Evolutionary conservation across 805 yeast genomes (phyloP).

Genomic region (Kluyveromyces siamensis): DNA sequence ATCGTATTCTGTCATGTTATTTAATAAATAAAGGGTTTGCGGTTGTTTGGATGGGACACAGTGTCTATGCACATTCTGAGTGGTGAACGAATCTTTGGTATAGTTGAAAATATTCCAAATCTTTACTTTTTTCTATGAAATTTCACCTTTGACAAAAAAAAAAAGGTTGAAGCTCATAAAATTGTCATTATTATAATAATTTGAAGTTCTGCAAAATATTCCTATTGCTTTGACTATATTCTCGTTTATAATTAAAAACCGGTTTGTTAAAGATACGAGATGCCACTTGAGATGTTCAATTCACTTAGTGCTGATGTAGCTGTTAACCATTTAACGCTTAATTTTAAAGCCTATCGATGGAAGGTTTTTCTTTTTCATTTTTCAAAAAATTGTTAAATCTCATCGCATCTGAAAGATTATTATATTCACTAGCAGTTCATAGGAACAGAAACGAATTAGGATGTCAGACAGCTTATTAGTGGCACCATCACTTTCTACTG

Average conservation of each 20-base stretch:
- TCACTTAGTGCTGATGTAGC: too few species aligned
- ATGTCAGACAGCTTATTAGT: slow-evolving; percentile 15
- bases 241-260: too few species aligned
- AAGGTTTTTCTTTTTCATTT: neutral
- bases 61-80: neutral
- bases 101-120: neutral
- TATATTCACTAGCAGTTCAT: neutral
- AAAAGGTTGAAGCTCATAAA: neutral
- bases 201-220: too few species aligned
- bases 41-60: too few species aligned
- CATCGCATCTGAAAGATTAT: neutral
- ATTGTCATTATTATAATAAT: neutral
- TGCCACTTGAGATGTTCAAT: too few species aligned
- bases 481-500: slow-evolving; percentile 71
- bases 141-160: neutral
- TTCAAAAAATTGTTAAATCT: neutral
- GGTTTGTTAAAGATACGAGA: too few species aligned
- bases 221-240: too few species aligned
- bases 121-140: neutral
- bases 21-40: neutral
- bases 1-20: slow-evolving; percentile 17
- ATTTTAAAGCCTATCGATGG: too few species aligned
- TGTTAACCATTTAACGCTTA: too few species aligned
- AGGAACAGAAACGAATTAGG: neutral
- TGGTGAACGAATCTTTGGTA: neutral